Conservation (phyloP, 768 basidiomycete genomes). For the Neoboletus magnificus region DNA sequence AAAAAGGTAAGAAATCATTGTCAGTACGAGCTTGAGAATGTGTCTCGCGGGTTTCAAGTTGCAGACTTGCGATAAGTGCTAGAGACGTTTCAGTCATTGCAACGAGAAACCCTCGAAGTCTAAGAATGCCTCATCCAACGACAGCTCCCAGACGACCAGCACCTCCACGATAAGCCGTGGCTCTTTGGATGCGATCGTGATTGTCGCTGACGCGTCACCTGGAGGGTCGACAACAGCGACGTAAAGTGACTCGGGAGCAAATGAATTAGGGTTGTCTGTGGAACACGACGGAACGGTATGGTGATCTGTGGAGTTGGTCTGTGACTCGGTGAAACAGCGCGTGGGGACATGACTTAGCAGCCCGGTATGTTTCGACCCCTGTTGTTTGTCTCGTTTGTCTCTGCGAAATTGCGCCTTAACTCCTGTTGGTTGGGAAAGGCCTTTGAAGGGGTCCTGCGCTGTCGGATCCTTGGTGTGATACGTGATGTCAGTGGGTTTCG, state of each 20-base stretch:
- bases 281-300: not conserved
- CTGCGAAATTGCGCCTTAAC: slow-evolving; percentile 39
- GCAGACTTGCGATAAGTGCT: not conserved
- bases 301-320: not conserved
- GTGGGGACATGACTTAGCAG: slow-evolving; percentile 19
- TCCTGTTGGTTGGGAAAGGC: slow-evolving; percentile 9
- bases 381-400: slow-evolving; percentile 47
- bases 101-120: slow-evolving; percentile 65
- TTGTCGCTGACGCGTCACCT: not conserved
- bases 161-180: slow-evolving; percentile 77
- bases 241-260: slow-evolving; percentile 34
- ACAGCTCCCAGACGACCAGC: slow-evolving; percentile 74
- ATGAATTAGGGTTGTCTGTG: slow-evolving; percentile 8
- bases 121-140: slow-evolving; percentile 69
- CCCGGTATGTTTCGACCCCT: slow-evolving; percentile 41
- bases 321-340: not conserved
- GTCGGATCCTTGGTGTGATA: not conserved
- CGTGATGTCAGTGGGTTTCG: not conserved
- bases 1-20: not conserved
- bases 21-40: not conserved
- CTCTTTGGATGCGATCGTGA: slow-evolving; percentile 18
- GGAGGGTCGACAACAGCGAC: slow-evolving; percentile 26
- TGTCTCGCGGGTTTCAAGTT: not conserved
- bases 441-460: not conserved
- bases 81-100: slow-evolving; percentile 7